A percentile compares a stretch with the other conserved stretches of the same genome.
These are phyloP conservation scores for Fagopyrum homotropicum DNA, from an alignment of 148 eudicot genomes.

Conservation along the genomic window DNA sequence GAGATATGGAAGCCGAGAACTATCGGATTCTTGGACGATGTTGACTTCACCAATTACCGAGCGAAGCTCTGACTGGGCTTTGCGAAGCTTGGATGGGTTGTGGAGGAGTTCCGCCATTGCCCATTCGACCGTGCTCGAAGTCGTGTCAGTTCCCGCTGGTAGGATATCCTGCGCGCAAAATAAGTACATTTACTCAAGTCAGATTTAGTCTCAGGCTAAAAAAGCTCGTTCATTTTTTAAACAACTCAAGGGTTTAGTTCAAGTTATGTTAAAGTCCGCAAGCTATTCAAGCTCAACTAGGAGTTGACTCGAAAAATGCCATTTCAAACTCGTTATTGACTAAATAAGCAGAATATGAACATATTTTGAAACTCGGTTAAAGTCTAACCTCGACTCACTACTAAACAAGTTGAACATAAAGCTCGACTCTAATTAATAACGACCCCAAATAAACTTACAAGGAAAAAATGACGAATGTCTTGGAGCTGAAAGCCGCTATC, in stretches of 20 bases:
- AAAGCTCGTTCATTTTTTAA: too few species aligned
- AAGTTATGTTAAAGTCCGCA: neutral
- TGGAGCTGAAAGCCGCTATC: neutral
- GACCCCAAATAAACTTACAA: neutral
- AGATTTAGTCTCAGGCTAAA: too few species aligned
- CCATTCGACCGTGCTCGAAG: conserved; percentile 15
- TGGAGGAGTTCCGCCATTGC: conserved; percentile 17
- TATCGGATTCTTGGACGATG: conserved; percentile 19
- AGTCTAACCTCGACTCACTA: too few species aligned
- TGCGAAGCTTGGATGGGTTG: conserved; percentile 10
- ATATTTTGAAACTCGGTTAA: too few species aligned
- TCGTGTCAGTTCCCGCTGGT: conserved; percentile 16
- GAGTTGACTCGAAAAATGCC: too few species aligned
- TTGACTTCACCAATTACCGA: conserved; percentile 1
- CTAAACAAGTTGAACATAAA: too few species aligned
- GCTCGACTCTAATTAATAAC: too few species aligned
- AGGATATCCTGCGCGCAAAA: conserved; percentile 11
- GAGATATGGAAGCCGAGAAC: conserved; percentile 42
- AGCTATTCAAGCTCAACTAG: too few species aligned
- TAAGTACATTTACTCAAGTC: neutral
- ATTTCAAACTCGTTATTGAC: too few species aligned
- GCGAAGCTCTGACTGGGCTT: conserved; percentile 13
- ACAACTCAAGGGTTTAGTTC: too few species aligned
- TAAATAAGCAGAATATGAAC: too few species aligned
- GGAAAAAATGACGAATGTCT: neutral